These are phyloP conservation scores for Claviceps monticola DNA, from an alignment of 2,329 filamentous ascomycete species.

Conservation along the genomic window DNA sequence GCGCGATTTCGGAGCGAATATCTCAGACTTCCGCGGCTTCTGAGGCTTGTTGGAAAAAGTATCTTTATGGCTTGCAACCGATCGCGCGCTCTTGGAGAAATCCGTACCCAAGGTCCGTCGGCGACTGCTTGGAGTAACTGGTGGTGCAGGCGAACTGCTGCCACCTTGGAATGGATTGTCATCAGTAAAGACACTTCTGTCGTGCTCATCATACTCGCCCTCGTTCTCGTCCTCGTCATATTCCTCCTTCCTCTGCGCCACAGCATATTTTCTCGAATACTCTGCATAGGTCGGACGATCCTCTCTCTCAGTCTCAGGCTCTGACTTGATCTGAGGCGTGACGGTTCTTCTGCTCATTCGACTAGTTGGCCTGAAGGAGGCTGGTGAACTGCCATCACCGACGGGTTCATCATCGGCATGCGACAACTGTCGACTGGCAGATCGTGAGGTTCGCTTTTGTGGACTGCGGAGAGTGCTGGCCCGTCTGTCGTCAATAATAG, in stretches of 20 bases:
- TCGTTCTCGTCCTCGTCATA: slow-evolving; percentile 31
- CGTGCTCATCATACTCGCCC: slow-evolving; percentile 36
- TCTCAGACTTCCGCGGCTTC: slow-evolving; percentile 43
- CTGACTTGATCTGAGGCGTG: slow-evolving; percentile 39
- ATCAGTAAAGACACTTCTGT: slow-evolving; percentile 58
- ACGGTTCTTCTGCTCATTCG: slow-evolving; percentile 35
- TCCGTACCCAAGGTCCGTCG: slow-evolving; percentile 34
- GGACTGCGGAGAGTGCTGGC: slow-evolving; percentile 29
- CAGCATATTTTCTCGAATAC: slow-evolving; percentile 40
- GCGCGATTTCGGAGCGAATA: slow-evolving; percentile 28
- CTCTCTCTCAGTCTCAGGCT: slow-evolving; percentile 35
- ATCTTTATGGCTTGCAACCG: slow-evolving; percentile 31
- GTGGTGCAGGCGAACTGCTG: slow-evolving; percentile 45
- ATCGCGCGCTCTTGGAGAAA: slow-evolving; percentile 26
- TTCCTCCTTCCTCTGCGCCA: neutral
- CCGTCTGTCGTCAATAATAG: neutral
- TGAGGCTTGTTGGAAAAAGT: slow-evolving; percentile 12
- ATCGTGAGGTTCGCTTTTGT: slow-evolving; percentile 40
- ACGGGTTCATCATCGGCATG: neutral
- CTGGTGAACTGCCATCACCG: slow-evolving; percentile 25
- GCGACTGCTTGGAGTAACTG: slow-evolving; percentile 34
- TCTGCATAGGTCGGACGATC: slow-evolving; percentile 23
- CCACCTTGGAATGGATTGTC: slow-evolving; percentile 93
- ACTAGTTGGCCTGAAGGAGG: slow-evolving; percentile 27
- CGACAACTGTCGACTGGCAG: slow-evolving; percentile 27